Base-by-base conservation (phyloP, 306 rosid genomes). In the Medicago arabica region DNA sequence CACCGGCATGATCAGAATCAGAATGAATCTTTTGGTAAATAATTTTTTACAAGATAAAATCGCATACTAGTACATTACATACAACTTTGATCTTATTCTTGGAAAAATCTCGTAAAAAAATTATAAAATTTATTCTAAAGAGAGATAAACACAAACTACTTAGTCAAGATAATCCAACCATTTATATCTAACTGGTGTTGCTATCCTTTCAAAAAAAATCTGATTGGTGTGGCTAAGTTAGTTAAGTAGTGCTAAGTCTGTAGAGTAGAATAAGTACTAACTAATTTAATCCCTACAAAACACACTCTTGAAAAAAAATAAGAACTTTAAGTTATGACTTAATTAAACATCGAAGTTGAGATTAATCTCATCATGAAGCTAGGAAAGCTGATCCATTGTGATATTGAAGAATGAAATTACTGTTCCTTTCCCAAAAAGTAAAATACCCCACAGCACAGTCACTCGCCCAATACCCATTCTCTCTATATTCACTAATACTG, bases 361-460 rank as follows among this genome's bases (percentile, higher is more conserved):
- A 28, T 28, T 28, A 28, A 0, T 28, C 31, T 28, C 31, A 28
- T 28, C 31, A 28, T 28, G 31, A 28, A 28, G 31, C 31, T 28
- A n/a, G 3, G 6, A 12, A 12, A 44, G 50, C n/a, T 12, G 12
- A 44, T 44, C n/a, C n/a, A 12, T 11, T 44, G 12, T 44, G 5
- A 12, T 46, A 13, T 70, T 71, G 47, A 72, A 51, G 11, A 46
- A 54, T 72, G 72, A 58, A 66, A 72, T 7, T 55, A 34, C 28
- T 19, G 57, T n/a, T 19, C 72, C 72, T 58, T 58, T 60, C 21
- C 62, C 41, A 15, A 21, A 21, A 66, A 55, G 61, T 53, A 50
- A 67, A 28, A 78, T 47, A 44, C 61, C 16, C 36, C 16, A 21
- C 78, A 54, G 23, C 59, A 63, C 44, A 79, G n/a, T 68, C 28